phyloP scores from a whole-genome alignment of 2,329 filamentous ascomycete species.

The Cladosporium colombiae region DNA sequence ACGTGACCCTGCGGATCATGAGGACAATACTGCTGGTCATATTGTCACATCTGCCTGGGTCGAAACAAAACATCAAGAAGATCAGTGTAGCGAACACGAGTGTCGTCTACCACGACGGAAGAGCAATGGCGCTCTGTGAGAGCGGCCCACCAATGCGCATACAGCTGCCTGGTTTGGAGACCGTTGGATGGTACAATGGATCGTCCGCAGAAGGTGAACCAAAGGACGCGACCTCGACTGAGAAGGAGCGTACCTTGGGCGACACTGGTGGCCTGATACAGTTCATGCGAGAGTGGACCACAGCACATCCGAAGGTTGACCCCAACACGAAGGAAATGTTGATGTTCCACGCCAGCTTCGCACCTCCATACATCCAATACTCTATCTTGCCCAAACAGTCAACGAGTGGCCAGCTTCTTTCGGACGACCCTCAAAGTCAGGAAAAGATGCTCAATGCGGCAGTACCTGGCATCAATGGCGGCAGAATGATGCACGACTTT shows the following conservation, averaged over 20 bases:
- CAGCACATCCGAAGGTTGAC: conserved; percentile 69
- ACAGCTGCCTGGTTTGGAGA: conserved; percentile 63
- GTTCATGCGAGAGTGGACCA: conserved; percentile 72
- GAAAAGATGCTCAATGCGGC: conserved; percentile 52
- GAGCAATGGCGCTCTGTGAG: conserved; percentile 69
- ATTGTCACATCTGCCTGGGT: conserved; percentile 59
- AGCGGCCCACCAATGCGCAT: conserved; percentile 70
- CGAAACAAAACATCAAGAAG: conserved; percentile 59
- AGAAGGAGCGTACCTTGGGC: conserved; percentile 29
- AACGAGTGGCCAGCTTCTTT: conserved; percentile 22
- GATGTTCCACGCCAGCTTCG: conserved; percentile 66
- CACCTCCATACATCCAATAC: conserved; percentile 67
- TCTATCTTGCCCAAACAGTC: conserved; percentile 55
- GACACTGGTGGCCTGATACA: conserved; percentile 51
- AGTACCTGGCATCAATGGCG: conserved; percentile 61
- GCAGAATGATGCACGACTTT: conserved; percentile 78
- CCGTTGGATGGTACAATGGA: conserved; percentile 71
- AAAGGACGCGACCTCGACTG: conserved; percentile 25
- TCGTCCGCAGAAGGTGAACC: conserved; percentile 55
- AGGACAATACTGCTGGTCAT: conserved; percentile 60
- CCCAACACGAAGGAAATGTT: conserved; percentile 64
- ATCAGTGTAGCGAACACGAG: conserved; percentile 72
- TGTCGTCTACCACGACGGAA: conserved; percentile 66
- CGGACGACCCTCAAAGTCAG: neutral
- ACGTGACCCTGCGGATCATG: conserved; percentile 55